Percentiles rank a stretch among this genome's conserved stretches.
Conservation (phyloP, 2,329 filamentous ascomycete species). For the Sphaerostilbella broomeana region DNA sequence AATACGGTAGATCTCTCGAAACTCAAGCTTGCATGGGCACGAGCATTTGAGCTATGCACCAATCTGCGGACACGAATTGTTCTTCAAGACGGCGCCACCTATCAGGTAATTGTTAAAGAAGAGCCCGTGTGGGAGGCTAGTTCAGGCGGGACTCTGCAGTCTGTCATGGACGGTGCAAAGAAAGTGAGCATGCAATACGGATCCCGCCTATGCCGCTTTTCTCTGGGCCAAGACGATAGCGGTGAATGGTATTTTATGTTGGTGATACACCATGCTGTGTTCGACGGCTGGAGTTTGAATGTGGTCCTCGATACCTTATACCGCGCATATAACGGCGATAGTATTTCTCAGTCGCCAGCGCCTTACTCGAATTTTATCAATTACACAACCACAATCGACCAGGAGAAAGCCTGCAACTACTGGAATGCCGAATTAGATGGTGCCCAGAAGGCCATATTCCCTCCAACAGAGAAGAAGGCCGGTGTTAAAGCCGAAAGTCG, state of each 20-base stretch:
- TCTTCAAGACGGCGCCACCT: background rate
- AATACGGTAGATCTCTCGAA: background rate
- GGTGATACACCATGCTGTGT: conserved; percentile 4
- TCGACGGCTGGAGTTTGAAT: conserved; percentile 1
- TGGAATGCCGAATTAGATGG: conserved; percentile 14
- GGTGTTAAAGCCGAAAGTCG: background rate
- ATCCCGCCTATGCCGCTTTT: conserved; percentile 2
- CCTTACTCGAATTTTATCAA: conserved; percentile 3
- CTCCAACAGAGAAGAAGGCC: background rate
- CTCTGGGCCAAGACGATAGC: background rate
- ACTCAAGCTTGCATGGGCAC: conserved; percentile 20
- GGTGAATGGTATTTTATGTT: background rate
- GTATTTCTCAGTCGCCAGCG: background rate
- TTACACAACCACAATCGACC: conserved; percentile 2
- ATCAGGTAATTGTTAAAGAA: conserved; percentile 1
- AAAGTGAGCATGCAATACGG: conserved; percentile 5
- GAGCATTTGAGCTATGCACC: background rate
- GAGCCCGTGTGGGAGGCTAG: background rate
- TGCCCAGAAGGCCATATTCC: conserved; percentile 5
- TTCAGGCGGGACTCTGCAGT: background rate
- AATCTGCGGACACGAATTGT: conserved; percentile 12
- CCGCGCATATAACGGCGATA: background rate
- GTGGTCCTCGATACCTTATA: conserved; percentile 1
- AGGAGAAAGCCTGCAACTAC: conserved; percentile 5
- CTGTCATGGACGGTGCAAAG: background rate